Evolutionary conservation across 2,329 filamentous ascomycete species (phyloP).

Genomic region (Ceratocystis lukuohia): DNA sequence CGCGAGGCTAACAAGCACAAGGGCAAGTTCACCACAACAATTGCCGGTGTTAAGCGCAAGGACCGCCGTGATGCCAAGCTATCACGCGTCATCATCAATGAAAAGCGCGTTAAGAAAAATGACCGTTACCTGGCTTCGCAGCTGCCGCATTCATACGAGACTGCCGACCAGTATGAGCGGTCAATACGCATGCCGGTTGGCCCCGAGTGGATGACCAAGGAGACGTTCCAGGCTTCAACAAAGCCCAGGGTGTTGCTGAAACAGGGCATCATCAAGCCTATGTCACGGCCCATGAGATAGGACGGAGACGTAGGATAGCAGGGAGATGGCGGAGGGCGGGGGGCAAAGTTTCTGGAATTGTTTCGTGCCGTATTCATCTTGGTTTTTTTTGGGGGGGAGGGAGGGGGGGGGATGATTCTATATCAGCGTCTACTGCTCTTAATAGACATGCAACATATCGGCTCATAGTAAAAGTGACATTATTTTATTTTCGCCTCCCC

Average conservation of each 20-base stretch:
- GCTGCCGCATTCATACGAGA: conserved; percentile 85
- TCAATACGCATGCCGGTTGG: conserved; percentile 76
- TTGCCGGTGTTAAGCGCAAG: conserved; percentile 60
- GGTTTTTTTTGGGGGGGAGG: too few species aligned
- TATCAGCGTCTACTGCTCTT: too few species aligned
- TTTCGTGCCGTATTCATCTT: too few species aligned
- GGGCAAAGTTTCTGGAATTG: too few species aligned
- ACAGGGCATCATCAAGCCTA: conserved; percentile 76
- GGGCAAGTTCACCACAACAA: conserved; percentile 49
- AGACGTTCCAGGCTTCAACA: conserved; percentile 76
- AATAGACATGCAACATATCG: too few species aligned
- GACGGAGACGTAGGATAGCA: neutral
- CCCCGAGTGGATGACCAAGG: conserved; percentile 93
- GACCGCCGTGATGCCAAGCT: conserved; percentile 73
- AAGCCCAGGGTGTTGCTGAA: conserved; percentile 85
- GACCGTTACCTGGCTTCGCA: conserved; percentile 72
- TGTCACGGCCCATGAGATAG: conserved; percentile 56
- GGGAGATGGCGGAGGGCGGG: too few species aligned
- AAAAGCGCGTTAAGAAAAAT: conserved; percentile 86
- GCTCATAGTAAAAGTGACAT: too few species aligned
- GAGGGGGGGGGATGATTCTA: too few species aligned
- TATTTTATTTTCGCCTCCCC: too few species aligned
- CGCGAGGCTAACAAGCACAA: conserved; percentile 51
- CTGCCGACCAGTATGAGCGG: conserved; percentile 75
- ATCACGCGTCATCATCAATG: conserved; percentile 77